Evolutionary conservation across 148 eudicot species (phyloP).

Genomic region (Spergularia bocconei): DNA sequence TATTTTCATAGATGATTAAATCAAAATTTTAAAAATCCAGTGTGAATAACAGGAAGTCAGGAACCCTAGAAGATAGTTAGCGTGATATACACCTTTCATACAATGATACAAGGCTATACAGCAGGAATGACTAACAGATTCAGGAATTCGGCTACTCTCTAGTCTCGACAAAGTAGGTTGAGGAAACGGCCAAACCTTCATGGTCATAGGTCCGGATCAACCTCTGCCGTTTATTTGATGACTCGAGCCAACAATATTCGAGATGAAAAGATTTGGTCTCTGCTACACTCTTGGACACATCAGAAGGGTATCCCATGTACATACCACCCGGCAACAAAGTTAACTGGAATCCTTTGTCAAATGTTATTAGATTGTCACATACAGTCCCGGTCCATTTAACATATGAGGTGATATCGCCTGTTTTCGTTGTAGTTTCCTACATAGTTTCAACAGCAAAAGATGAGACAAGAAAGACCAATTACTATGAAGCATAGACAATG

Average conservation of each 20-base stretch:
- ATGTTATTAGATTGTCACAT: constrained; percentile 52
- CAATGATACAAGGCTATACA: not conserved
- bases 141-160: constrained; percentile 31
- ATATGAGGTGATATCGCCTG: constrained; percentile 49
- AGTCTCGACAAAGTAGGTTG: constrained; percentile 75
- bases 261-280: constrained; percentile 81
- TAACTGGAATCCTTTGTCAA: constrained; percentile 76
- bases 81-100: constrained; percentile 12
- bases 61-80: not conserved
- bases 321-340: constrained; percentile 86
- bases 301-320: constrained; percentile 90
- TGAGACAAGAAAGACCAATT: not conserved
- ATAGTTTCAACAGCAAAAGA: not conserved
- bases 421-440: constrained; percentile 54
- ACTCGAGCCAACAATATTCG: constrained; percentile 92
- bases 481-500: too few species aligned
- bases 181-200: constrained; percentile 86
- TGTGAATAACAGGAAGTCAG: too few species aligned
- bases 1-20: too few species aligned
- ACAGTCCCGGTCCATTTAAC: constrained; percentile 76
- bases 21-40: too few species aligned
- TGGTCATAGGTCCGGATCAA: constrained; percentile 80
- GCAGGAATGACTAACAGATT: too few species aligned
- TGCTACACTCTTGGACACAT: constrained; percentile 56
- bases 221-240: constrained; percentile 84